Evolutionary conservation across 352 stramenopile species (phyloP), one percentile per base, ranked within the genome.

Genomic region (Phytophthora idaei): DNA sequence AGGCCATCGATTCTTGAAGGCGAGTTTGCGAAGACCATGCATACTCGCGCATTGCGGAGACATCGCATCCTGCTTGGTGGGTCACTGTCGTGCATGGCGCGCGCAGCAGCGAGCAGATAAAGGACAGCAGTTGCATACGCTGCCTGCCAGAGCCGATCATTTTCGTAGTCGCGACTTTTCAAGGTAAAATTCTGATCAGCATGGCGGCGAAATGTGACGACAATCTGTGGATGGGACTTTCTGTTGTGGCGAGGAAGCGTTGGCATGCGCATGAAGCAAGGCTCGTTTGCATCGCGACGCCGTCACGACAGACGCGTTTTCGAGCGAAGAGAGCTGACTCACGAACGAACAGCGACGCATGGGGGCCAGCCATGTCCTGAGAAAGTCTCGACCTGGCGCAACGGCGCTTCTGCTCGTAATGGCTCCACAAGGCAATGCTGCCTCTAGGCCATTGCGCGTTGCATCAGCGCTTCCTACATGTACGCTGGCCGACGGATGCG

Each of bases 91-190:
- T 54, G 59, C 27, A 42, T 42, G 51, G 34, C 49, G 32, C 57
- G 57, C 56, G 15, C 37, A 9, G 29, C 27, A 8, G 7, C 36
- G 32, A 17, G 27, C 49, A 59, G 29, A 66, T 63, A 56, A 50
- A 45, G 29, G 28, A n/a, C 51, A 55, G 34, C 51, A 37, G 21
- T 36, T 28, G 5, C 5, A 29, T 37, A 1, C 21, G 21, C 21
- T 21, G 21, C 21, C 21, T 21, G 21, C 21, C 21, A 21, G 21
- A 21, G 21, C 21, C 21, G 21, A 17, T 37, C 37, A 56, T 70
- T 64, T 69, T 67, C 55, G 53, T 67, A 73, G 60, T 73, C 65
- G 60, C 65, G 65, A 64, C 55, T 55, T 61, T 61, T 57, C 44
- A 72, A 64, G 47, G 31, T 10, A 50, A 63, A 47, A 48, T 64